These are phyloP conservation scores for Acanthamoeba lenticulata DNA, from an alignment of 208 protist genomes.

Conservation along the genomic window DNA sequence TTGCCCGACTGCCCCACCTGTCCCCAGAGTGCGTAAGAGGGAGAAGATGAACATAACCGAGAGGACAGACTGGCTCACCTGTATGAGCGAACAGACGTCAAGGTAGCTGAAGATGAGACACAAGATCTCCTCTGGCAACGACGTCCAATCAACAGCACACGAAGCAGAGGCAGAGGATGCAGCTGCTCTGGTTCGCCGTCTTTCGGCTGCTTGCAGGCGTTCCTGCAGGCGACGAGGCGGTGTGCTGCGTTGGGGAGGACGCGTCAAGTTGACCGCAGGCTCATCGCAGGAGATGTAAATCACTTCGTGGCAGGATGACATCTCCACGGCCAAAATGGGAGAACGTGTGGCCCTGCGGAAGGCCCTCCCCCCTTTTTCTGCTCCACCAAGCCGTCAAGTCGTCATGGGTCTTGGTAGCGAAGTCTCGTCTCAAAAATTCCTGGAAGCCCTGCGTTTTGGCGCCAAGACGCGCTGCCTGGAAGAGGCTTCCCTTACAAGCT, in stretches of 20 bases:
- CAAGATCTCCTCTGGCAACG: background rate
- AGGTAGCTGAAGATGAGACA: background rate
- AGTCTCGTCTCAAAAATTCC: too few relatives aligned
- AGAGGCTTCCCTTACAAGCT: too few relatives aligned
- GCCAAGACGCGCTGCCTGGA: too few relatives aligned
- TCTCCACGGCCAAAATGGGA: too few relatives aligned
- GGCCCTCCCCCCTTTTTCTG: too few relatives aligned
- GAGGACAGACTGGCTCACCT: background rate
- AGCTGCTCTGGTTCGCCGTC: background rate
- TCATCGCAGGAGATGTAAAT: background rate
- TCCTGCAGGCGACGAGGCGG: background rate
- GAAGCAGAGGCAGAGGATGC: background rate
- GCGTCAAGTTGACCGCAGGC: too few relatives aligned
- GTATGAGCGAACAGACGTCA: background rate
- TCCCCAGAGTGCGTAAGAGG: background rate
- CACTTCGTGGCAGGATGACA: too few relatives aligned
- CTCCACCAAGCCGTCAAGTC: too few relatives aligned
- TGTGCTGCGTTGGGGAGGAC: background rate
- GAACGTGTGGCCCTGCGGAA: too few relatives aligned
- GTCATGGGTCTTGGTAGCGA: too few relatives aligned
- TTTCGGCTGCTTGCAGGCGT: background rate
- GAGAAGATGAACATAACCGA: background rate
- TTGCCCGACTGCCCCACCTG: background rate
- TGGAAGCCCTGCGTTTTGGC: too few relatives aligned
- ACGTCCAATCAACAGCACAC: background rate